These are phyloP conservation scores for Gossypium arboreum DNA, from an alignment of 345 rosid genomes.

Conservation along the genomic window DNA sequence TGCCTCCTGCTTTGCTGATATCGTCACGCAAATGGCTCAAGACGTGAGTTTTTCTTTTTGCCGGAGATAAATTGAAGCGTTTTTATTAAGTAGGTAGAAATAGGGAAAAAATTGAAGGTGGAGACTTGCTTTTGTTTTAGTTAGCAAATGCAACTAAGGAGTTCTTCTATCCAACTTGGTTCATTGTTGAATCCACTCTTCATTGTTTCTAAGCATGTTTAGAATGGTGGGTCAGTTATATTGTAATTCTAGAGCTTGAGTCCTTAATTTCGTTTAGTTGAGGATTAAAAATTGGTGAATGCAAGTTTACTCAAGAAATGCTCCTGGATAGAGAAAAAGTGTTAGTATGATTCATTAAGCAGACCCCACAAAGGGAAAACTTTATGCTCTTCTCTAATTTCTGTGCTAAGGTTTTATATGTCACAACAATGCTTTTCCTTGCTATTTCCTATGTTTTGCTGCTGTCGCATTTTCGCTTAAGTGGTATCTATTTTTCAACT, in stretches of 20 bases:
- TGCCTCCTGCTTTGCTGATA: slow-evolving; percentile 71
- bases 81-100: not conserved
- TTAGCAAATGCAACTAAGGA: not conserved
- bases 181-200: not conserved
- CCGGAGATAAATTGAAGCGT: not conserved
- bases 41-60: slow-evolving; percentile 46
- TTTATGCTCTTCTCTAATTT: too few relatives aligned
- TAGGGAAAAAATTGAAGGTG: not conserved
- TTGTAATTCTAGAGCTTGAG: not conserved
- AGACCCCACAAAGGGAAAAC: too few relatives aligned
- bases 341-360: not conserved
- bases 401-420: too few relatives aligned
- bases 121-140: not conserved
- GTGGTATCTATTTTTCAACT: too few relatives aligned
- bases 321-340: not conserved
- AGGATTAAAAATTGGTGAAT: not conserved
- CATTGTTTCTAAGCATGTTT: not conserved
- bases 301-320: not conserved
- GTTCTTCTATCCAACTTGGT: not conserved
- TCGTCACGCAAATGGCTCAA: slow-evolving; percentile 86
- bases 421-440: too few relatives aligned
- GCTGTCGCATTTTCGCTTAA: too few relatives aligned
- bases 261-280: not conserved
- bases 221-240: not conserved
- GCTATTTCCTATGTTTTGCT: too few relatives aligned